Evolutionary conservation across 2,329 filamentous ascomycete genomes (phyloP), one percentile per base, ranked within the genome.

Genomic region (Setomelanomma holmii): DNA sequence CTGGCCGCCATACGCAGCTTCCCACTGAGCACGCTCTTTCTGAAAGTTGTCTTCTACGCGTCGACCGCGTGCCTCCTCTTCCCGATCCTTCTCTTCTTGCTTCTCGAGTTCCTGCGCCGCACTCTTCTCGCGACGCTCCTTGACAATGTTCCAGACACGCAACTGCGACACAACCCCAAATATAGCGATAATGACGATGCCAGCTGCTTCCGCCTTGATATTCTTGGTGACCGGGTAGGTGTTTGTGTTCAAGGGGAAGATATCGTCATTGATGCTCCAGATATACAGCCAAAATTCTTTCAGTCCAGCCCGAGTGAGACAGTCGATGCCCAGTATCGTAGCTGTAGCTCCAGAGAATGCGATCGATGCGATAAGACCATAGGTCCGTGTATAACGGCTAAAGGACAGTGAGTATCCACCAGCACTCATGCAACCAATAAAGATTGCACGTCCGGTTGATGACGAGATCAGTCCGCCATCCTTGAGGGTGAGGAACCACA

Each of bases 231-330:
- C 78, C 0, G 93, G 93, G 69, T 96, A 98, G 0, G 89, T 91
- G 41, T 82, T 80, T 1, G 89, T 89, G 33, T 85, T 84, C 2
- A 91, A 77, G 0, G 93, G 93, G 66, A 98, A 98, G 0, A 92
- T 78, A 36, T 68, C 82, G 36, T 86, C 79, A 72, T 97, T 97
- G 34, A 98, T 76, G 40, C 83, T 79, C 93, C 93, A 98, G 33
- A 96, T 82, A 71, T 96, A 98, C 5, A 91, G 83, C 93, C 93
- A 98, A 63, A 97, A 97, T 72, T 98, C 93, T 73, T 96, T 97
- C 64, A 96, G 78, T 0, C 93, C 93, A n/a, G 92, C 91, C 56
- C 86, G 82, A 66, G 88, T 93, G 65, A 93, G 96, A 74, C 91
- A 96, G 72, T 98, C 93, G 51, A 98, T 89, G 2, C 93, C 93